These are phyloP conservation scores for Oryza officinalis DNA, from an alignment of 176 grass and related monocot species.

Conservation along the genomic window DNA sequence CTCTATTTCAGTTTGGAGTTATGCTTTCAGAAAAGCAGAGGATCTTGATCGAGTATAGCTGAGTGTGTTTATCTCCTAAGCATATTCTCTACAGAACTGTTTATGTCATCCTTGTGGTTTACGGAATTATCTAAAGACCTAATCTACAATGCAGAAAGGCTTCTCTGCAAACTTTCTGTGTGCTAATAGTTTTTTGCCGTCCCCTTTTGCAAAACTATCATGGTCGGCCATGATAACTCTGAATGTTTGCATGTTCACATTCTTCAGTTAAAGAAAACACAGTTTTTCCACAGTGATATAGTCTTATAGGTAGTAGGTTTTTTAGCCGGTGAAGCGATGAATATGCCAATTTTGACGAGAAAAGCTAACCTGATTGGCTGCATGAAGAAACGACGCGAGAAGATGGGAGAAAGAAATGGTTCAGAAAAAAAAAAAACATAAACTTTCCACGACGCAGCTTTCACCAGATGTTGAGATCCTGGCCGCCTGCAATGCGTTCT, in stretches of 20 bases:
- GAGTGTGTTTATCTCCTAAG: neutral
- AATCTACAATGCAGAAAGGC: neutral
- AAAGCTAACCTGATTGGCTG: neutral
- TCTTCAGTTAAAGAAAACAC: neutral
- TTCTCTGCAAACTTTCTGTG: neutral
- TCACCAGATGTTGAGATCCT: neutral
- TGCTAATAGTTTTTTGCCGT: neutral
- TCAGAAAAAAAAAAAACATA: neutral
- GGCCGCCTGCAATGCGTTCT: constrained; percentile 43
- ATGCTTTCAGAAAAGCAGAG: neutral
- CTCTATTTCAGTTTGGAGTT: neutral
- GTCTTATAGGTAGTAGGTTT: neutral
- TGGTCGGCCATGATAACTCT: constrained; percentile 39
- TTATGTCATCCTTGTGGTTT: neutral
- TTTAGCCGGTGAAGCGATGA: constrained; percentile 5
- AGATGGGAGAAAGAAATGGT: neutral
- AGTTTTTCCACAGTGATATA: neutral
- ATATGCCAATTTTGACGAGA: constrained; percentile 29
- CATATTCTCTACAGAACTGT: constrained; percentile 16
- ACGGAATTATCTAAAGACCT: neutral
- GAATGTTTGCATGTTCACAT: neutral
- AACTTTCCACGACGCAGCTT: neutral
- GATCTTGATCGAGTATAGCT: neutral
- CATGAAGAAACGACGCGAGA: neutral
- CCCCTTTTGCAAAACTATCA: constrained; percentile 38